These are phyloP conservation scores for Trifolium repens DNA, from an alignment of 306 rosid species.

Conservation along the genomic window DNA sequence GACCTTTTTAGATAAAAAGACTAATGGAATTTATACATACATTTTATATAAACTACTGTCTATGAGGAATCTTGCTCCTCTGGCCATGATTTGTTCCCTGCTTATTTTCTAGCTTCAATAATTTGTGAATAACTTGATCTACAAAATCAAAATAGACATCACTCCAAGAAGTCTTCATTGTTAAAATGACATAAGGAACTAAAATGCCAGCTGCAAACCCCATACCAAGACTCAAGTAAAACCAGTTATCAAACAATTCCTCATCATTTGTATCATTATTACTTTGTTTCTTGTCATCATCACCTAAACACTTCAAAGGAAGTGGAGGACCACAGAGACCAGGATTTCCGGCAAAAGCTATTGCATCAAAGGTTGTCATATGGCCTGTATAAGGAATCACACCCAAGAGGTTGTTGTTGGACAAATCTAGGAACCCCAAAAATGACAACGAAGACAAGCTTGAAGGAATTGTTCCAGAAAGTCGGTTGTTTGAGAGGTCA, in stretches of 20 bases:
- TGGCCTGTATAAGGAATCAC: constrained; percentile 49
- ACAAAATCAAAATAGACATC: constrained; percentile 43
- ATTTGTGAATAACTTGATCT: constrained; percentile 39
- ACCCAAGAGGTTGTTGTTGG: constrained; percentile 47
- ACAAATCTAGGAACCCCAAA: constrained; percentile 49
- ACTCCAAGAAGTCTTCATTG: constrained; percentile 47
- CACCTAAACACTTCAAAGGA: constrained; percentile 36
- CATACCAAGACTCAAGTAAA: constrained; percentile 58
- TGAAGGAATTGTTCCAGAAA: constrained; percentile 50
- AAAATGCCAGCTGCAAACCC: constrained; percentile 52
- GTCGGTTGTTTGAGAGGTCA: constrained; percentile 53
- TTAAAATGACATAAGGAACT: constrained; percentile 49
- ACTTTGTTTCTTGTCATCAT: not conserved
- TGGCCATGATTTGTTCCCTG: constrained; percentile 13
- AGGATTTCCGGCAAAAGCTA: constrained; percentile 48
- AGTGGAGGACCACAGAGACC: constrained; percentile 55
- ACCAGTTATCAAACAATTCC: constrained; percentile 48
- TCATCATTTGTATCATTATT: constrained; percentile 6
- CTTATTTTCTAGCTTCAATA: not conserved
- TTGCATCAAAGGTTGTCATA: constrained; percentile 44
- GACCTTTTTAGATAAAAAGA: not conserved
- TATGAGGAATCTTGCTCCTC: not conserved
- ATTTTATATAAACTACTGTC: not conserved
- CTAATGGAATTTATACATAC: no score
- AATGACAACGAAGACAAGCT: constrained; percentile 48